Base-by-base conservation (phyloP, 805 yeast species). In the Saccharomyces eubayanus region DNA sequence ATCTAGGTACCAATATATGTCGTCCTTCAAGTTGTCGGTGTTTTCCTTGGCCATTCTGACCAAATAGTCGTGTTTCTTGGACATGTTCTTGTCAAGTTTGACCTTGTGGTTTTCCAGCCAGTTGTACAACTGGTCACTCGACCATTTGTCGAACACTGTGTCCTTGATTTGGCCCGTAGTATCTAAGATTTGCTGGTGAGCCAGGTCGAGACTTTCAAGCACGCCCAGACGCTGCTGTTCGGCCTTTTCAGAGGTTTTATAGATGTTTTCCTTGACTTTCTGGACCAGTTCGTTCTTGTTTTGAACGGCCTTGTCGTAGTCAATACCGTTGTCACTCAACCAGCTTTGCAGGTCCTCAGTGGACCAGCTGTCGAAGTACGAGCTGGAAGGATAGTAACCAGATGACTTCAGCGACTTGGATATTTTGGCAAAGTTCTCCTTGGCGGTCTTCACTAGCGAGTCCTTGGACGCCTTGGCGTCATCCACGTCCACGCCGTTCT, bases 91-190 rank as follows among this genome's bases (percentile, higher is more conserved):
- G 43, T 70, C 70, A 46, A 74, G 61, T 12, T 68, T 65, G 43
- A 74, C 64, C 29, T 77, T 78, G 60, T 79, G 81, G 45, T 70
- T 63, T 52, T 72, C 66, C 31, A 84, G 66, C 81, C 87, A 84
- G 55, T 76, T 77, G 59, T 74, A 70, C 55, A 84, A 66, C 60
- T 83, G 86, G 4, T 76, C 71, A 28, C 77, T 72, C 3, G 80
- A 67, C 85, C 85, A 81, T 16, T 73, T 67, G 54, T 79, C 72
- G 63, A 81, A 76, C 21, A 77, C 68, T 41, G 73, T 73, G 40
- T 74, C 76, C 58, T 73, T 75, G 55, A 77, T 60, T 29, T 68
- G 54, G 16, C 76, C 77, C 12, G 70, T 63, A 50, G 70, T 71
- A 53, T 76, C 77, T 51, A 71, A 71, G 3, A 75, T 57, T 6